Percentiles rank a stretch among this genome's conserved stretches.
Conservation (phyloP, 192 early-diverging fungal species). For the Gonapodya sp. region DNA sequence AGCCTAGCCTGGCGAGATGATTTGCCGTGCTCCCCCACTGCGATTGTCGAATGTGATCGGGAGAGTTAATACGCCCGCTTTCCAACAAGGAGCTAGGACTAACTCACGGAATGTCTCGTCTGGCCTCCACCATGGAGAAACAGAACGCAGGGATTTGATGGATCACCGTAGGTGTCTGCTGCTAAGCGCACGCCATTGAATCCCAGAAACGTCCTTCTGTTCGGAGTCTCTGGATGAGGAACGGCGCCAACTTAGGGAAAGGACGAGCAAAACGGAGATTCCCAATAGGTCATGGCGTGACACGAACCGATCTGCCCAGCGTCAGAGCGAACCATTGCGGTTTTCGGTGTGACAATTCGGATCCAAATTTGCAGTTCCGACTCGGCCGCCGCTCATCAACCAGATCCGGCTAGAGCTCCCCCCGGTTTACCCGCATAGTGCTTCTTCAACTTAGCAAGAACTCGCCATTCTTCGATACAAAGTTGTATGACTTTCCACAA, state of each 20-base stretch:
- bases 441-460: too few relatives aligned
- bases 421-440: too few relatives aligned
- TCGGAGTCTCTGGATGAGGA: neutral
- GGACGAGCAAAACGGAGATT: neutral
- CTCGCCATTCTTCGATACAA: too few relatives aligned
- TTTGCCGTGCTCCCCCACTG: constrained; percentile 1
- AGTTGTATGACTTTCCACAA: too few relatives aligned
- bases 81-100: neutral
- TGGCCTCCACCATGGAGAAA: constrained; percentile 9
- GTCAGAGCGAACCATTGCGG: too few relatives aligned
- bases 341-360: too few relatives aligned
- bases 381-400: too few relatives aligned
- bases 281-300: neutral
- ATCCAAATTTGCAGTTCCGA: too few relatives aligned
- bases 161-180: constrained; percentile 3
- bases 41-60: too few relatives aligned
- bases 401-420: too few relatives aligned
- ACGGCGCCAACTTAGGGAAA: neutral
- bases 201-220: neutral
- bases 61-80: neutral
- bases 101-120: neutral
- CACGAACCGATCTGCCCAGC: neutral
- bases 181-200: neutral
- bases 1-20: neutral
- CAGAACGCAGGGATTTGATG: neutral